Evolutionary conservation across 2,329 filamentous ascomycete genomes (phyloP).

Genomic region (Penicillium sp.): DNA sequence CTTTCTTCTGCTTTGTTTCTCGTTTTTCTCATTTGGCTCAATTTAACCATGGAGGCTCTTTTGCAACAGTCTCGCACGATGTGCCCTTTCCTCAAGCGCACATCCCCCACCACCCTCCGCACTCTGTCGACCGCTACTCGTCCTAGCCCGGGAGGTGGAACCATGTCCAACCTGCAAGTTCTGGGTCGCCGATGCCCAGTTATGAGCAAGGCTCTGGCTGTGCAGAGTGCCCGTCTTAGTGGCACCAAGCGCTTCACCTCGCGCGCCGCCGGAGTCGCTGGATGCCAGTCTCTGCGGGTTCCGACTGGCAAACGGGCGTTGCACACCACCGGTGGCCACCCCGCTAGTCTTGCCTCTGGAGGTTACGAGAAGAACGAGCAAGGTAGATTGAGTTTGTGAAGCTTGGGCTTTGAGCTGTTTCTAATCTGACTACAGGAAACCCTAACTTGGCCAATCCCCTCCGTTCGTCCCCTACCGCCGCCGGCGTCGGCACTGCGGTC

Average conservation of each 20-base stretch:
- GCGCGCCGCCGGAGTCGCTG: conserved; percentile 29
- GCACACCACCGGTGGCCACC: conserved; percentile 75
- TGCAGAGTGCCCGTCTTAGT: conserved; percentile 59
- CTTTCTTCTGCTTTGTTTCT: neutral
- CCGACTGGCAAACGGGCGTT: conserved; percentile 65
- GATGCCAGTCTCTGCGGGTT: conserved; percentile 47
- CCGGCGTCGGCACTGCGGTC: conserved; percentile 24
- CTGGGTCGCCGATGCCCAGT: conserved; percentile 93
- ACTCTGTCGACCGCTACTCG: conserved; percentile 70
- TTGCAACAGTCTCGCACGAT: conserved; percentile 93
- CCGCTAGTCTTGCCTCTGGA: conserved; percentile 70
- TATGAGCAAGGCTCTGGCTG: conserved; percentile 95
- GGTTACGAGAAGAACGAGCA: conserved; percentile 50
- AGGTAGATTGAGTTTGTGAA: conserved; percentile 38
- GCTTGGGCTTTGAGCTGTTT: neutral
- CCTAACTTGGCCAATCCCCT: conserved; percentile 26
- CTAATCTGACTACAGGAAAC: conserved; percentile 22
- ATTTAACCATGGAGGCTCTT: conserved; percentile 74
- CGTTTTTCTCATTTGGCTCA: neutral
- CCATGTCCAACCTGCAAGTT: conserved; percentile 95
- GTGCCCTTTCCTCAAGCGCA: conserved; percentile 96
- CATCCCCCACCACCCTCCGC: conserved; percentile 85
- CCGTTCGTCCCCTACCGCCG: conserved; percentile 23
- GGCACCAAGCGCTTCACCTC: conserved; percentile 41
- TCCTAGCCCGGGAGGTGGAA: conserved; percentile 72